Base-by-base conservation (phyloP, 805 yeast species). In the Candida qinlingensis region DNA sequence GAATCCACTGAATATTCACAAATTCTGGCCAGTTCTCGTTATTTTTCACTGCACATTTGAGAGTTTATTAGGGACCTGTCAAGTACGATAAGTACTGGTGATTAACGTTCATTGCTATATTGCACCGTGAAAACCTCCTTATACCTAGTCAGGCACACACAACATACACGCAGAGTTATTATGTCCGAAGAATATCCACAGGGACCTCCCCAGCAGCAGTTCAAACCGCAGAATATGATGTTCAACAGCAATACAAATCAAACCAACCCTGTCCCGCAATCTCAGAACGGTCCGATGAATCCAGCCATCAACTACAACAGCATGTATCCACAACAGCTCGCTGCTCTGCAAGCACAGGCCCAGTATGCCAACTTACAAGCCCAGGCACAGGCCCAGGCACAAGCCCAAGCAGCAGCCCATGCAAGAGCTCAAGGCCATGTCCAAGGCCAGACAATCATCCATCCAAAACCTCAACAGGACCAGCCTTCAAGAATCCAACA, bases 341-440 rank as follows among this genome's bases (percentile, higher is more conserved):
- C 54, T 36, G 55, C 55, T 11, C 34, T 53, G 6, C 55, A 53
- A 28, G 54, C 54, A 7, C 55, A 52, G 37, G 48, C 45, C 6
- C 55, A 50, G 33, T 53, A 50, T 38, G 54, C 54, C 7, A 50
- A 50, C 34, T 29, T 50, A n/a, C 55, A 50, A 41, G 51, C 47
- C 10, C 50, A 48, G 12, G 48, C 39, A 0, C 49, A 45, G 28
- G 50, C 46, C 25, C 50, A 50, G 13, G 19, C 53, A 38, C 19
- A 44, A 42, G 38, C 36, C 7, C 38, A 41, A 27, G 36, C 52
- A 35, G 41, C 35, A 10, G 39, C 41, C 11, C 28, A 40, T 19
- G 29, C 49, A 33, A 34, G 37, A 29, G 41, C 41, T 2, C 43
- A 41, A 19, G 43, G 28, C 6, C 11, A 19, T 13, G 39, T 37